Base-by-base conservation (phyloP, 2,329 filamentous ascomycete genomes). In the Curvularia hawaiiensis region DNA sequence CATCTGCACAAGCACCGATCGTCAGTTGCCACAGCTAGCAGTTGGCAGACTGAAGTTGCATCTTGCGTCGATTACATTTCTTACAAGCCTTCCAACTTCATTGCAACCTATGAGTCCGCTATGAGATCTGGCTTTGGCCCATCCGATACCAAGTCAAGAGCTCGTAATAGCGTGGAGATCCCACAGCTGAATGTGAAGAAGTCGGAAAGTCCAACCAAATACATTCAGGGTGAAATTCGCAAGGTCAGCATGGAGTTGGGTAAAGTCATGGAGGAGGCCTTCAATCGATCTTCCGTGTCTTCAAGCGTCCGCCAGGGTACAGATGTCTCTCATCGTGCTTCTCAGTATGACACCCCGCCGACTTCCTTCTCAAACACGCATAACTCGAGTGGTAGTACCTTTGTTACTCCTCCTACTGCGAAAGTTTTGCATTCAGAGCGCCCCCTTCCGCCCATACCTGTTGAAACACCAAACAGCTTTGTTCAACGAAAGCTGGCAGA, bases 241-340 rank as follows among this genome's bases (percentile, higher is more conserved):
- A 89, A 94, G 66, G 89, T 96, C 56, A 96, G 92, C 66, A 86
- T 85, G 67, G 92, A 92, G 67, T 88, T 97, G 60, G 91, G 92
- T 49, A 91, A 92, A 75, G 91, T 95, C 57, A 96, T 93, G 70
- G 93, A 98, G 70, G 91, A 95, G 69, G 93, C 93, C 1, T 97
- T 98, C 79, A 93, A 91, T 70, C 87, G 89, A 65, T 83, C 79
- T 53, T 88, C 82, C 0, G 75, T 83, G 22, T 80, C 80, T 44
- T 83, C 84, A 2, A 85, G 81, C 50, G 75, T 77, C 26, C 78
- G 78, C 3, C 76, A 78, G 18, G 53, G 47, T n/a, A 64, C 62
- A 10, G 61, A 60, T 43, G 40, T 26, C 46, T 63, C 59, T 33
- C 57, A 59, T 18, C 57, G 64, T 11, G 69, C 72, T 4, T 78